A percentile compares a stretch with the other conserved stretches of the same genome.
phyloP scores from a whole-genome alignment of 805 yeast species.

The Metschnikowia rubicola region DNA sequence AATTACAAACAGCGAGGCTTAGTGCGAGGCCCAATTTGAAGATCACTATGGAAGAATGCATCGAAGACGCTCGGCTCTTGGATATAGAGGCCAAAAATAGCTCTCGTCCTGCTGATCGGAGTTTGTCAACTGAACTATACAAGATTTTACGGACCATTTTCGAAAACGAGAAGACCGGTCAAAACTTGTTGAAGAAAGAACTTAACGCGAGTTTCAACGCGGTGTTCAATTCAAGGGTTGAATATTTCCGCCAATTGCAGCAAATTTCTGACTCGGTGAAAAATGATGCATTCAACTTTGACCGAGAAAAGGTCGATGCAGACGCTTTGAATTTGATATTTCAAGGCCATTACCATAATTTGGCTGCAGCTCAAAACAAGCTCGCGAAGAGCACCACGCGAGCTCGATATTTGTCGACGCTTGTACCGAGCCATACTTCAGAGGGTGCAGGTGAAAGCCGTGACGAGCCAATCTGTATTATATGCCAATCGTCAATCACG shows the following conservation, averaged over 20 bases:
- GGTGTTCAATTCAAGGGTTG: slow-evolving; percentile 75
- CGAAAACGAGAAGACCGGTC: slow-evolving; percentile 43
- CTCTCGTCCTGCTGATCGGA: slow-evolving; percentile 16
- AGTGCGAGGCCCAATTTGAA: slow-evolving; percentile 31
- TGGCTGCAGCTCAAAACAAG: slow-evolving; percentile 8
- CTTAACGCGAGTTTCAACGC: slow-evolving; percentile 52
- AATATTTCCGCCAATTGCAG: slow-evolving; percentile 81
- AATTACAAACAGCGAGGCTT: slow-evolving; percentile 19
- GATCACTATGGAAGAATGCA: slow-evolving; percentile 32
- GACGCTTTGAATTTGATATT: slow-evolving; percentile 5
- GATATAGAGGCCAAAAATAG: slow-evolving; percentile 23
- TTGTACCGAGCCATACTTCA: slow-evolving; percentile 13
- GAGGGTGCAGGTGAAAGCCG: slow-evolving; percentile 5
- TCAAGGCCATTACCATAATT: slow-evolving; percentile 3
- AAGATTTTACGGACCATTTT: slow-evolving; percentile 22
- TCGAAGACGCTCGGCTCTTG: slow-evolving; percentile 16
- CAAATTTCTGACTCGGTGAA: slow-evolving; percentile 79
- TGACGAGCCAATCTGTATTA: slow-evolving; percentile 59
- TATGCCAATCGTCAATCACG: slow-evolving; percentile 68
- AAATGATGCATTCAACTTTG: slow-evolving; percentile 13
- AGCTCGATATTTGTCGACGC: slow-evolving; percentile 31
- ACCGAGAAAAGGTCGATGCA: slow-evolving; percentile 8
- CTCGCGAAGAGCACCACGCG: slow-evolving; percentile 34
- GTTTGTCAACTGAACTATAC: slow-evolving; percentile 19
- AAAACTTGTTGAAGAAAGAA: slow-evolving; percentile 43